Evolutionary conservation across 371 early-diverging fungal genomes (phyloP), one percentile per base, ranked within the genome.

Genomic region (Cladochytrium tenue): DNA sequence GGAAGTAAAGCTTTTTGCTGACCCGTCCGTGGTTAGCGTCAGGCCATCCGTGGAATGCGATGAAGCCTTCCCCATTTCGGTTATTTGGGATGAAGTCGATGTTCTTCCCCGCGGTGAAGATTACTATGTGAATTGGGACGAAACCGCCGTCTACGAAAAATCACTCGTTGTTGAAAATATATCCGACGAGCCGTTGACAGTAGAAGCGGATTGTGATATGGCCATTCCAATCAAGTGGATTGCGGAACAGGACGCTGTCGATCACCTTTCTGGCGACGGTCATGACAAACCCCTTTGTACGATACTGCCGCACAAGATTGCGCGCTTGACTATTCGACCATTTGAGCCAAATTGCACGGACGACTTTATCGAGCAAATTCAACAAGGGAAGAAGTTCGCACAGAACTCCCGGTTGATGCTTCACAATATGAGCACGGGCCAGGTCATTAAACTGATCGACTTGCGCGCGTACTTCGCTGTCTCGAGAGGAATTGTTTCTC

Each of bases 331-430:
- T 35, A 32, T 92, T 3, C 77, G 88, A 15, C 87, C 84, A 31
- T 92, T 91, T 0, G 70, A 77, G 15, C 88, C 90, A 0, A 71
- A 69, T 27, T 33, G 87, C 20, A 71, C 74, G 26, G 75, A 74
- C 20, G 77, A 80, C 0, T 85, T 82, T 17, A 69, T 2, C 52
- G 64, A 2, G 71, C 84, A 23, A 70, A 51, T 77, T 17, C 33
- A 32, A 17, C 66, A 72, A n/a, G 92, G 92, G 5, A 78, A 82
- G 43, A 86, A 79, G 51, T 86, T 85, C 0, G 70, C 74, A 0
- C 53, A 84, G 20, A 66, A 76, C 26, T 92, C 92, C 32, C 73
- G 84, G 58, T 56, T 93, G 3, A 68, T 89, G 28, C 66, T 93
- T 5, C 76, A 88, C 61, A 84, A 90, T 70, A 65, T 74, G 1